Percentiles rank a stretch among this genome's conserved stretches.
Evolutionary conservation across 345 rosid species (phyloP).

Genomic region (Psidium friedrichsthalianum): DNA sequence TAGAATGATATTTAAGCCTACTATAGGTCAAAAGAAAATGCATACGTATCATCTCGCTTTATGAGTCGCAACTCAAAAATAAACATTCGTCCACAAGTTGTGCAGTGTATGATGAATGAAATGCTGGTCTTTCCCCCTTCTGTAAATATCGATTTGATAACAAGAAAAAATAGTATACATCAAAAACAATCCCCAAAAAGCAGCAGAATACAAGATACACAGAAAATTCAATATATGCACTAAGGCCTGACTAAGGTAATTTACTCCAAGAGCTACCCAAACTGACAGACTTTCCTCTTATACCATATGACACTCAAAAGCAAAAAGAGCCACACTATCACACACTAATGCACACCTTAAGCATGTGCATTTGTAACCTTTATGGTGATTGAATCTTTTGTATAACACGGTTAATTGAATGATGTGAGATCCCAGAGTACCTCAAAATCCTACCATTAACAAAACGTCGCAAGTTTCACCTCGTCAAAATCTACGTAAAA

Average conservation of each 20-base stretch:
- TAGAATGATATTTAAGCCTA: not conserved
- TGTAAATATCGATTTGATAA: not conserved
- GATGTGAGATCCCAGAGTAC: not conserved
- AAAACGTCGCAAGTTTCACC: not conserved
- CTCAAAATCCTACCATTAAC: not conserved
- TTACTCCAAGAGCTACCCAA: not conserved
- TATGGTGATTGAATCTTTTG: not conserved
- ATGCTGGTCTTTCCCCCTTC: not conserved
- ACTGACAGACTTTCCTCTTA: not conserved
- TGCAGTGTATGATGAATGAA: not conserved
- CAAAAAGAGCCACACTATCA: not conserved
- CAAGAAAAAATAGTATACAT: not conserved
- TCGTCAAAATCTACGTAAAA: not conserved
- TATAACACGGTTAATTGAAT: not conserved
- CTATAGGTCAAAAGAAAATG: not conserved
- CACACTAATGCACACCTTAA: not conserved
- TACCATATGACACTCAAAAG: not conserved
- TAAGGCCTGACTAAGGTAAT: not conserved
- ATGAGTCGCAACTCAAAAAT: not conserved
- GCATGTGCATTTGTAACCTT: not conserved
- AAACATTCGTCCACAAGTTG: not conserved
- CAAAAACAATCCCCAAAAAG: not conserved
- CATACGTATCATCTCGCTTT: not conserved
- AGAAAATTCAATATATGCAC: not conserved
- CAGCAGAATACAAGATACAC: not conserved